Conservation (phyloP, 2,329 filamentous ascomycete species). For the Aspergillus fijiensis region DNA sequence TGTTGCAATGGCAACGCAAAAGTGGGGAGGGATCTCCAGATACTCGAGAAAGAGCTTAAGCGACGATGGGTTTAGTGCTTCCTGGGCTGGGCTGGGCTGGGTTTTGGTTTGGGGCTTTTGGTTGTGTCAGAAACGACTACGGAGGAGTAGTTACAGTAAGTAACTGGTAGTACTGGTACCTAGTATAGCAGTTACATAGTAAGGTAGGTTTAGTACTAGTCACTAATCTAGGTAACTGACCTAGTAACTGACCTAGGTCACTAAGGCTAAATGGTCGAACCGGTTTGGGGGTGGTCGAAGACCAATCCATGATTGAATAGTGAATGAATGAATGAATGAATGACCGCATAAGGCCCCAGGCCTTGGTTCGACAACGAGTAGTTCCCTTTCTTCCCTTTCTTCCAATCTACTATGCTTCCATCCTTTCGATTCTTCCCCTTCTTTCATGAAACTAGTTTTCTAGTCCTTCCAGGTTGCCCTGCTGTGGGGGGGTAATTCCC, state of each 20-base stretch:
- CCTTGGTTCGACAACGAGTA: neutral
- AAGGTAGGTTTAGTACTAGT: too few species aligned
- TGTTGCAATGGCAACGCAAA: conserved; percentile 45
- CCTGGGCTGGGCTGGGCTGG: neutral
- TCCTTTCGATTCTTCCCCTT: neutral
- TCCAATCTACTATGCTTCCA: neutral
- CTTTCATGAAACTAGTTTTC: neutral
- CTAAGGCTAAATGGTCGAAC: neutral
- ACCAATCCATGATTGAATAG: neutral
- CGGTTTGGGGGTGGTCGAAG: conserved; percentile 3
- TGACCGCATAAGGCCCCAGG: conserved; percentile 6
- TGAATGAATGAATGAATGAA: neutral
- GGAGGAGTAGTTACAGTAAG: too few species aligned
- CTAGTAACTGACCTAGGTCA: too few species aligned
- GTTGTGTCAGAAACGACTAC: conserved; percentile 14
- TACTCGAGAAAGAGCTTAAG: conserved; percentile 28
- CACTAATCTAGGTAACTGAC: neutral
- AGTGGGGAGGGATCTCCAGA: conserved; percentile 43
- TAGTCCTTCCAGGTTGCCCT: neutral
- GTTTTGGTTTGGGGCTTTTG: neutral
- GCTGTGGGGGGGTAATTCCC: neutral
- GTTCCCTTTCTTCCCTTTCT: neutral
- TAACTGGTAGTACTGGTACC: too few species aligned
- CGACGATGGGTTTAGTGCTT: conserved; percentile 16
- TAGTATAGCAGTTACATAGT: too few species aligned